A percentile compares a stretch with the other conserved stretches of the same genome.
Conservation (phyloP, 768 basidiomycete genomes). For the Mycena leptocephala region DNA sequence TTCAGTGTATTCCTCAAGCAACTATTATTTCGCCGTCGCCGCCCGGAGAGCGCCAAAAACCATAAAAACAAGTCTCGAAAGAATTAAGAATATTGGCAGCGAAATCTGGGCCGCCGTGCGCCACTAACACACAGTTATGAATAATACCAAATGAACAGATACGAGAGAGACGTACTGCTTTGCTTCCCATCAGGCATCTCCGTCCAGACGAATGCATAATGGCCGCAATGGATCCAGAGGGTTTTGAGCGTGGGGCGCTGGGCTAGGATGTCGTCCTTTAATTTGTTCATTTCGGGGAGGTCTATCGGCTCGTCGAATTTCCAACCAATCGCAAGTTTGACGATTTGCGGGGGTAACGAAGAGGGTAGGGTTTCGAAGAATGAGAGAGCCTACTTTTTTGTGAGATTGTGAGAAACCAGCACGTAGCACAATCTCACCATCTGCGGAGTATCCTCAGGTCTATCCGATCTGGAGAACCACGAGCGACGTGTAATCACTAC, state of each 20-base stretch:
- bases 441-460: neutral
- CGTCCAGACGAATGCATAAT: neutral
- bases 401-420: neutral
- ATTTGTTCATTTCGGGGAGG: neutral
- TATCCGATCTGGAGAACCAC: neutral
- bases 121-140: neutral
- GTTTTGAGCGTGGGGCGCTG: constrained; percentile 3
- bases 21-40: neutral
- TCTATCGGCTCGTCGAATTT: neutral
- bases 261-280: neutral
- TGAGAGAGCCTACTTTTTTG: neutral
- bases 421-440: neutral
- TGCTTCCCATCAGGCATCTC: neutral
- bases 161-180: neutral
- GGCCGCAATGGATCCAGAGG: constrained; percentile 1
- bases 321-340: constrained; percentile 5
- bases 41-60: neutral
- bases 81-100: neutral
- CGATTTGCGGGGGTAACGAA: neutral
- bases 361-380: neutral
- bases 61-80: neutral
- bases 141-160: neutral
- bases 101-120: neutral
- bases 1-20: no score
- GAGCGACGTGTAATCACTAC: neutral